Evolutionary conservation across 192 early-diverging fungal species (phyloP).

Genomic region (Gonapodya sp.): DNA sequence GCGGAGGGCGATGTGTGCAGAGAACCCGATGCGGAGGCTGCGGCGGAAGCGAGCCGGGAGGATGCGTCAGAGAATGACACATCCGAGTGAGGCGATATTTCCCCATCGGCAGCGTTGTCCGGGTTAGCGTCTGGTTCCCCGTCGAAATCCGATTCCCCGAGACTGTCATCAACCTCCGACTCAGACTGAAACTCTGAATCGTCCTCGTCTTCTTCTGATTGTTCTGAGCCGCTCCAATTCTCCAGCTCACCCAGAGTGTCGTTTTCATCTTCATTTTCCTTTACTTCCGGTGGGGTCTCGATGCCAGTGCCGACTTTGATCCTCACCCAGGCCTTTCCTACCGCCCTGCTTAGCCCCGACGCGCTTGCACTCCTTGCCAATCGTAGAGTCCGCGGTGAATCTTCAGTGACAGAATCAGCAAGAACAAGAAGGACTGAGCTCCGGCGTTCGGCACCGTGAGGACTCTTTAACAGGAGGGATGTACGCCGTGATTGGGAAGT

Average conservation of each 20-base stretch:
- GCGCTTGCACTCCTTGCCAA: not conserved
- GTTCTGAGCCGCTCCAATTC: not conserved
- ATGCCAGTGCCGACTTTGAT: not conserved
- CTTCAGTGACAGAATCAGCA: not conserved
- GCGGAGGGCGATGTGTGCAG: not conserved
- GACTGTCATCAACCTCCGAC: not conserved
- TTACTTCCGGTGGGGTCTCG: not conserved
- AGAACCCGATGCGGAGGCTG: not conserved
- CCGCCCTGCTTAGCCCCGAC: not conserved
- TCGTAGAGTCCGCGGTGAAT: not conserved
- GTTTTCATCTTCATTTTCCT: not conserved
- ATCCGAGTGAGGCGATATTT: not conserved
- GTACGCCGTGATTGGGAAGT: not conserved
- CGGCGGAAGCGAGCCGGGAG: not conserved
- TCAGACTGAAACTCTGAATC: not conserved
- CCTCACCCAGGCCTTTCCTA: not conserved
- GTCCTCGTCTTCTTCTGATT: not conserved
- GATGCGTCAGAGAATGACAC: not conserved
- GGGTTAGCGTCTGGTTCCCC: too few relatives aligned
- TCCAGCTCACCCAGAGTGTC: not conserved
- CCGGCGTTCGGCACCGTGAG: not conserved
- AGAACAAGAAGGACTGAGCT: not conserved
- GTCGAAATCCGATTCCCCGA: not conserved
- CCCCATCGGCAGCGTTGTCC: not conserved
- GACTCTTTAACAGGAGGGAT: not conserved